Conservation (phyloP, 2,329 filamentous ascomycete species). For the Nemania sp. region DNA sequence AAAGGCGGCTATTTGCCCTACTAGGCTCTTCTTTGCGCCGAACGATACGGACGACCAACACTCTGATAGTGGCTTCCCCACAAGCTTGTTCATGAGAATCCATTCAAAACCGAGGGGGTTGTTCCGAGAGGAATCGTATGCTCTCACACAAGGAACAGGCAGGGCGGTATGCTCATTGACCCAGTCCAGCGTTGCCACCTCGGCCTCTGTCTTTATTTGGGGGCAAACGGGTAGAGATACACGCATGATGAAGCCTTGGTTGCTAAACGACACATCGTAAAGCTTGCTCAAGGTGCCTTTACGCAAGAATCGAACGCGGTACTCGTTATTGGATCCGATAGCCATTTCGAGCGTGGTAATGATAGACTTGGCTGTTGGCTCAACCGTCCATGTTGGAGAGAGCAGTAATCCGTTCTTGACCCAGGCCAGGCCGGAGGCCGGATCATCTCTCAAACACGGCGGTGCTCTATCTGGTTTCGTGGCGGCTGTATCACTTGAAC, state of each 20-base stretch:
- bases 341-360: constrained; percentile 26
- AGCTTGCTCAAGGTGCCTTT: constrained; percentile 32
- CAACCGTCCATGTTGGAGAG: constrained; percentile 27
- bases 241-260: constrained; percentile 40
- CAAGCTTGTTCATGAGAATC: constrained; percentile 36
- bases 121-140: constrained; percentile 28
- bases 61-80: constrained; percentile 34
- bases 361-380: constrained; percentile 31
- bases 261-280: constrained; percentile 29
- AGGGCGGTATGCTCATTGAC: constrained; percentile 30
- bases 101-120: constrained; percentile 39
- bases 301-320: constrained; percentile 26
- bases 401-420: background rate
- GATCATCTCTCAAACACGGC: constrained; percentile 3
- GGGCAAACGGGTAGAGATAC: constrained; percentile 34
- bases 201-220: constrained; percentile 34
- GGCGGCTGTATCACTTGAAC: background rate
- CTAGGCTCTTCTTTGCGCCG: constrained; percentile 35
- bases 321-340: constrained; percentile 22
- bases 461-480: too few relatives aligned
- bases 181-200: constrained; percentile 39
- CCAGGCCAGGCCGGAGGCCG: constrained; percentile 26
- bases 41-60: constrained; percentile 32
- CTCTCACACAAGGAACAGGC: constrained; percentile 32
- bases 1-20: constrained; percentile 37